Evolutionary conservation across 805 yeast genomes (phyloP), one percentile per base, ranked within the genome.

Genomic region (Candida montana): DNA sequence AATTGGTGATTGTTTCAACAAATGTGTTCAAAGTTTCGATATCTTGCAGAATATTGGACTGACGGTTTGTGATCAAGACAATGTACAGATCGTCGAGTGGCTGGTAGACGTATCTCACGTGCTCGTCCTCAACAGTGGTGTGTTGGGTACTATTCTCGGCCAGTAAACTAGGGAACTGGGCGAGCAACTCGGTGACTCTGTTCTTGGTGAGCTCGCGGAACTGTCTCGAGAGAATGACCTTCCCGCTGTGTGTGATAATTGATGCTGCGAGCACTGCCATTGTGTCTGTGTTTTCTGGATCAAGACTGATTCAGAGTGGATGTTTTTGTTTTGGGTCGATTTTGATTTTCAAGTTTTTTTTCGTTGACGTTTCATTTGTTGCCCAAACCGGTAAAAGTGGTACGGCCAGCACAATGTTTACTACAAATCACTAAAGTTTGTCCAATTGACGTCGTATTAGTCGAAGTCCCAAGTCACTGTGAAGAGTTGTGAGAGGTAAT

Each of bases 1-100:
- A 68, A 35, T 84, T 75, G 43, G 88, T 81, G 41, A 90, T 83
- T 13, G 91, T 81, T 55, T 87, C 87, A 16, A 89, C 76, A 58
- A 93, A 85, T 47, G 89, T 66, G 53, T 88, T 86, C 62, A 93
- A 75, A 9, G 98, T 93, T 55, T 88, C 91, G 52, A 93, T 84
- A 63, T 93, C 99, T 65, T 90, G 96, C 53, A 93, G 70, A 47
- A 93, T 91, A 60, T 93, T 93, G 24, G 96, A 86, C 53, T 83
- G 85, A 50, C 85, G 79, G 65, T 89, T 91, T 44, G 98, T 91
- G 59, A 93, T 82, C 54, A 93, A 69, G 33, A 95, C 90, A 57
- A 93, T 82, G 63, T 87, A 91, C 44, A 87, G 79, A 52, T 89
- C 96, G 61, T 93, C 99, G 59, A 93, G 75, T 36, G 99, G 97